A percentile compares a stretch with the other conserved stretches of the same genome.
Evolutionary conservation across 208 protist species (phyloP).

Genomic region (Wallacemonas sp.): DNA sequence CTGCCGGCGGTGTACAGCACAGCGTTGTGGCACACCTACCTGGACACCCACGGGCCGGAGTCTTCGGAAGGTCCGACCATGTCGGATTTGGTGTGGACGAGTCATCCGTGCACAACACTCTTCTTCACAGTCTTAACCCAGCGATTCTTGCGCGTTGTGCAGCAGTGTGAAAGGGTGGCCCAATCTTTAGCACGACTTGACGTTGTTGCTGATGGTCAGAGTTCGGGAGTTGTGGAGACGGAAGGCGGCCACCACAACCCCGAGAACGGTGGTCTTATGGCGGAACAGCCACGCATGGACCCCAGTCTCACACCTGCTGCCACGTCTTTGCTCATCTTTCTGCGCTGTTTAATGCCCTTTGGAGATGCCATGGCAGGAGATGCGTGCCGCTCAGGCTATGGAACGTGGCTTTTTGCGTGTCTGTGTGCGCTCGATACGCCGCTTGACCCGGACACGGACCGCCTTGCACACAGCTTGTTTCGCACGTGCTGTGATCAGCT

Average conservation of each 20-base stretch:
- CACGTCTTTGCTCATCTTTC: constrained; percentile 28
- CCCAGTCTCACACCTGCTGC: not conserved
- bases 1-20: constrained; percentile 5
- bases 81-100: constrained; percentile 59
- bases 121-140: constrained; percentile 54
- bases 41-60: constrained; percentile 55
- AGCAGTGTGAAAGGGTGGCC: constrained; percentile 9
- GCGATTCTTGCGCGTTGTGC: constrained; percentile 40
- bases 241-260: not conserved
- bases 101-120: constrained; percentile 47
- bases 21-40: constrained; percentile 45
- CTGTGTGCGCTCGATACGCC: constrained; percentile 68
- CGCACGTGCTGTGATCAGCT: constrained; percentile 64
- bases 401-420: constrained; percentile 65
- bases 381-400: constrained; percentile 35
- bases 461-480: constrained; percentile 71
- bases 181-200: not conserved
- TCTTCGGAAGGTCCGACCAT: constrained; percentile 28
- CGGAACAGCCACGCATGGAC: not conserved
- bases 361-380: not conserved
- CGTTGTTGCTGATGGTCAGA: too few species aligned
- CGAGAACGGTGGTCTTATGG: not conserved
- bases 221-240: not conserved
- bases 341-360: constrained; percentile 56
- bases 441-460: constrained; percentile 79